A percentile compares a stretch with the other conserved stretches of the same genome.
These are phyloP conservation scores for Sisymbrium irio DNA, from an alignment of 345 rosid genomes.

Conservation along the genomic window DNA sequence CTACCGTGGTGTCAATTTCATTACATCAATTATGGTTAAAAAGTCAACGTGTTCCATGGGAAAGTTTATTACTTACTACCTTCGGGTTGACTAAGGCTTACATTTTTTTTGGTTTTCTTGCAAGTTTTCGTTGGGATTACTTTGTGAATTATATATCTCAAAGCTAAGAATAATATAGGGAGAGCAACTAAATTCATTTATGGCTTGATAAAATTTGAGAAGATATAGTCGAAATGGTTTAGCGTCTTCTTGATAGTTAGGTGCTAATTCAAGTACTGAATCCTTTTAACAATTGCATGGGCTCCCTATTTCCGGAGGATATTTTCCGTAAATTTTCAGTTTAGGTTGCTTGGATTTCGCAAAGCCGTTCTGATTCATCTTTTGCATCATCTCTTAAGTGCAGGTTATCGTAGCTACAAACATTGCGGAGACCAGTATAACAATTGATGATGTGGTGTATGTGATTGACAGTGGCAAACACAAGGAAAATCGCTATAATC, in stretches of 20 bases:
- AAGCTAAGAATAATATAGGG: neutral
- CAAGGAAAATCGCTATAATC: slow-evolving; percentile 89
- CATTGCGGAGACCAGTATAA: slow-evolving; percentile 74
- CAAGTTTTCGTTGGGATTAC: neutral
- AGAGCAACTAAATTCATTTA: neutral
- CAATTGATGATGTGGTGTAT: slow-evolving; percentile 89
- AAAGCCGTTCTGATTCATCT: slow-evolving; percentile 3
- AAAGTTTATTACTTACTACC: neutral
- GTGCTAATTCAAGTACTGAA: neutral
- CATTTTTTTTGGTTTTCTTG: neutral
- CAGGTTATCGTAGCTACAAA: slow-evolving; percentile 88
- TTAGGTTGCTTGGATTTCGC: neutral
- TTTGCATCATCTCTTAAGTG: slow-evolving; percentile 23
- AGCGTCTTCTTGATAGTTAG: neutral
- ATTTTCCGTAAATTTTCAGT: neutral
- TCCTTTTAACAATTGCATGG: neutral
- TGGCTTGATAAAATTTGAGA: neutral
- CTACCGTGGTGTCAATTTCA: neutral
- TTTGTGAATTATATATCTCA: neutral
- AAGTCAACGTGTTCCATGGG: neutral
- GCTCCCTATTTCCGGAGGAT: neutral
- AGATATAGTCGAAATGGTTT: neutral
- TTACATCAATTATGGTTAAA: neutral
- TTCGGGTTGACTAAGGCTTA: neutral
- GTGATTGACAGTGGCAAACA: slow-evolving; percentile 94